Base-by-base conservation (phyloP, 1,284 basidiomycete genomes). In the Tylopilus orsonianus region DNA sequence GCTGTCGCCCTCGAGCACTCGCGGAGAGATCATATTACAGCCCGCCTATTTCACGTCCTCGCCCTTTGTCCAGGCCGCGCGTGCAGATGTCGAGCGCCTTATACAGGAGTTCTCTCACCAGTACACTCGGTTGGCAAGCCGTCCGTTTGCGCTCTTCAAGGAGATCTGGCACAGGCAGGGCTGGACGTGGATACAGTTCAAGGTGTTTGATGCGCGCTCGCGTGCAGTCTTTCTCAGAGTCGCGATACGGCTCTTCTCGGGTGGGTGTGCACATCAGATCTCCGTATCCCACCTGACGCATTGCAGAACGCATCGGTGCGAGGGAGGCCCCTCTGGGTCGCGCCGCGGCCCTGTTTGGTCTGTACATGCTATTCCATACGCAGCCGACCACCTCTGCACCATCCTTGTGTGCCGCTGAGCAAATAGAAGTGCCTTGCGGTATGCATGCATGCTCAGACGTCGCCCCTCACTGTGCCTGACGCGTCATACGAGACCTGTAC, bases 41-140 rank as follows among this genome's bases (percentile, higher is more conserved):
- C 85, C 85, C 1, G 70, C 74, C 18, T 90, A 85, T 62, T 90
- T 88, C 58, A 86, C 86, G 0, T 89, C 86, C 2, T 87, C 84
- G 0, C 62, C 84, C 20, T 90, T 82, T 64, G 79, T 87, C 6
- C 65, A 75, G 8, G 70, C 80, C n/a, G 71, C 85, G n/a, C 76
- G 83, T 8, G 74, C 79, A 26, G 87, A 90, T 61, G 72, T 90
- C 23, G 65, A 71, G 5, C 60, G 55, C 8, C 75, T 90, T 23
- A 66, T 80, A 6, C 57, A 69, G 20, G 56, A 65, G 9, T 90
- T 77, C 56, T 64, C 76, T 18, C 71, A 77, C 24, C 67, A 69
- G 36, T 80, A 79, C 57, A 50, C 65, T 1, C 58, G 61, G 24
- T 36, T 50, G n/a, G 54, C 61, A 20, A 22, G 0, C 20, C 71